phyloP scores from a whole-genome alignment of 352 stramenopile species.

The Phytophthora sp. region DNA sequence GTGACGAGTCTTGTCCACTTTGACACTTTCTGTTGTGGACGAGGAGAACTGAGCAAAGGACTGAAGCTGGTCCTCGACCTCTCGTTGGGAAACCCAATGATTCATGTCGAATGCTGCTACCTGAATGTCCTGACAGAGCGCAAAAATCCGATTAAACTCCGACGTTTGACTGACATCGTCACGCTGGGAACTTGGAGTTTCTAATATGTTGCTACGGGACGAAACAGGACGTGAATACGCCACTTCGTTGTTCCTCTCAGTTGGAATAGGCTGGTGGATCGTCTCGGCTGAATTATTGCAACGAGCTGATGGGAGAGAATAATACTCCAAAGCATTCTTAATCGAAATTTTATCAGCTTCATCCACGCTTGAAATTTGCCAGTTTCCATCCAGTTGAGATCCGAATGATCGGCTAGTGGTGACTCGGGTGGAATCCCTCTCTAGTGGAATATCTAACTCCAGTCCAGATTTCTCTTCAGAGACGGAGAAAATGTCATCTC shows the following conservation, averaged over 20 bases:
- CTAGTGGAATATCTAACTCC: background rate
- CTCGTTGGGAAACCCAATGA: slow-evolving; percentile 39
- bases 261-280: background rate
- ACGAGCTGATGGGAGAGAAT: background rate
- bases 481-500: slow-evolving; percentile 5
- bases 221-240: slow-evolving; percentile 1
- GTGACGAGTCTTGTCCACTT: slow-evolving; percentile 17
- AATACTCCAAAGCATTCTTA: background rate
- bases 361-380: background rate
- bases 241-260: background rate
- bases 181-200: slow-evolving; percentile 1
- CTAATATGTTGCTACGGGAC: background rate
- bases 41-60: slow-evolving; percentile 17
- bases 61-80: slow-evolving; percentile 37
- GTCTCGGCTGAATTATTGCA: background rate
- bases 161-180: slow-evolving; percentile 17
- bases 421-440: slow-evolving; percentile 1
- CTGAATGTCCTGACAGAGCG: slow-evolving; percentile 61
- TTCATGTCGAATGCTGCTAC: slow-evolving; percentile 50
- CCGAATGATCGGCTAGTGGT: slow-evolving; percentile 16
- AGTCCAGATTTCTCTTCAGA: slow-evolving; percentile 2
- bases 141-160: slow-evolving; percentile 42
- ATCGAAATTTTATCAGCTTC: background rate
- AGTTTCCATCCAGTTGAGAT: background rate
- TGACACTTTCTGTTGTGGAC: background rate